Base-by-base conservation (phyloP, 345 rosid species). In the Eucalyptus melliodora region DNA sequence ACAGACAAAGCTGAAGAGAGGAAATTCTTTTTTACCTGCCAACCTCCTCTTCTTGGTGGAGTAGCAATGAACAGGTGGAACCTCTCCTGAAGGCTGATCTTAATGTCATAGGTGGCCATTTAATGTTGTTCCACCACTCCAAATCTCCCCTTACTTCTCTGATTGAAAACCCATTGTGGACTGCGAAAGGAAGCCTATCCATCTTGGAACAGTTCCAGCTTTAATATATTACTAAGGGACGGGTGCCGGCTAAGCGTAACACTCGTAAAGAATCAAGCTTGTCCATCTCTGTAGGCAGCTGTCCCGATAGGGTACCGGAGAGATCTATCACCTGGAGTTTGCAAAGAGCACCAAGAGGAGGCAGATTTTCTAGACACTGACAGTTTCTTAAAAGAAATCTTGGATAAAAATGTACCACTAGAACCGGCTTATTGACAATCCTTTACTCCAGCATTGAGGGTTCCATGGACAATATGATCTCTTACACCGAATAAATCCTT, bases 301-400 rank as follows among this genome's bases (percentile, higher is more conserved):
- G 89, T 91, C 88, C 40, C 30, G 89, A 62, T 17, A 86, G 81
- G 40, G 93, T 92, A 11, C 92, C 91, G 15, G 77, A 91, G 72
- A 93, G 91, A 91, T 90, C 93, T 27, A 93, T 92, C 90, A 90
- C 88, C 55, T 89, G 91, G 19, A 93, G 93, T 85, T 90, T 82
- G 77, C 7, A 11, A 23, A 92, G 92, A 89, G 89, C 85, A 69
- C 89, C 92, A 40, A 91, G 53, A 30, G 91, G 37, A 31, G 92
- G 93, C 51, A 91, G 72, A 50, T 88, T 89, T 55, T 90, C 90
- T 44, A 89, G 85, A 59, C n/a, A 51, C 53, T 42, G 50, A 53
- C 92, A 92, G n/a, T 90, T 83, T 88, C 91, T 89, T 85, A 91
- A 50, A 40, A 91, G 88, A 82, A 92, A 91, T 21, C 11, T 56